phyloP scores from a whole-genome alignment of 768 basidiomycete genomes.

The Tricholoma sp. region DNA sequence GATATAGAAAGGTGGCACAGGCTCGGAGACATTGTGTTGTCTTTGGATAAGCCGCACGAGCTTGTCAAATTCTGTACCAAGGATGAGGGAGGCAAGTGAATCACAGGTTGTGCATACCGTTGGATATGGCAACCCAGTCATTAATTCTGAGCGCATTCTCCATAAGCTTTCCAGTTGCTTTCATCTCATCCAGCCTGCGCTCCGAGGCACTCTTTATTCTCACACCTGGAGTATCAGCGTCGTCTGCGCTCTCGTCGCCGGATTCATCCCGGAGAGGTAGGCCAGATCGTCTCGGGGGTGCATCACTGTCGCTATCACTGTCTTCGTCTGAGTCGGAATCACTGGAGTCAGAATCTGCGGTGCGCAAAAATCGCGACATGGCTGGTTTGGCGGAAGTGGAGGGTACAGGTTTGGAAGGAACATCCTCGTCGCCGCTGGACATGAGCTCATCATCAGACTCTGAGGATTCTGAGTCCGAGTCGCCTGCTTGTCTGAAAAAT shows the following conservation, averaged over 20 bases:
- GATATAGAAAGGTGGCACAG: constrained; percentile 82
- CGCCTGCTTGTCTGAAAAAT: constrained; percentile 83
- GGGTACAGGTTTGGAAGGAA: constrained; percentile 38
- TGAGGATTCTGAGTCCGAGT: constrained; percentile 73
- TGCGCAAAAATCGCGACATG: constrained; percentile 78
- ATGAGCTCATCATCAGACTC: constrained; percentile 78
- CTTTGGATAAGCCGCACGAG: constrained; percentile 84
- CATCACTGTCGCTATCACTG: constrained; percentile 52
- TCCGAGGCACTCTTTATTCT: constrained; percentile 86
- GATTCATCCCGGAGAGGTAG: constrained; percentile 30
- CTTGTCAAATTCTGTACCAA: constrained; percentile 85
- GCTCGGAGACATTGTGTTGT: constrained; percentile 80
- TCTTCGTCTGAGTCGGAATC: constrained; percentile 54
- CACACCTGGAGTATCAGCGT: constrained; percentile 69
- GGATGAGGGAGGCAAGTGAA: constrained; percentile 4
- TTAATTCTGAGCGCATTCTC: constrained; percentile 95
- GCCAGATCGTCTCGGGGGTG: constrained; percentile 25
- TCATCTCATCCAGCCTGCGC: constrained; percentile 93
- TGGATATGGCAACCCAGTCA: constrained; percentile 91
- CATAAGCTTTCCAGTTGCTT: constrained; percentile 84
- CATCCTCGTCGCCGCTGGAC: constrained; percentile 67
- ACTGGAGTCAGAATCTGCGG: constrained; percentile 56
- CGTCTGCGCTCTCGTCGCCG: constrained; percentile 36
- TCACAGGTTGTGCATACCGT: constrained; percentile 48
- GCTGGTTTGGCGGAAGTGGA: constrained; percentile 45